Evolutionary conservation across 352 stramenopile species (phyloP), one percentile per base, ranked within the genome.

Genomic region (Pythium sp.): DNA sequence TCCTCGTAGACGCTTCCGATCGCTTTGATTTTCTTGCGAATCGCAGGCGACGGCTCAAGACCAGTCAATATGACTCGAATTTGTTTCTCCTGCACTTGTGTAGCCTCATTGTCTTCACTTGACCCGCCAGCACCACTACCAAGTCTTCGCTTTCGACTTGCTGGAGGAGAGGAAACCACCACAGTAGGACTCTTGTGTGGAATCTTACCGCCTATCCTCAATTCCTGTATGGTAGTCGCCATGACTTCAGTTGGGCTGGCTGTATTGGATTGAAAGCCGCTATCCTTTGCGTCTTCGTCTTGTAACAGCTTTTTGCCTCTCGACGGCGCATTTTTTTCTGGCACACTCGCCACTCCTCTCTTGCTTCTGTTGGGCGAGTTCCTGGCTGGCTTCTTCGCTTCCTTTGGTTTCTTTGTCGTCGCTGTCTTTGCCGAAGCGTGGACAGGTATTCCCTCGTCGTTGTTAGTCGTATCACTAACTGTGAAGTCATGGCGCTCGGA

Each of bases 1-100:
- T 83, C 70, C 68, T 88, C 79, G 58, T 87, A 82, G 28, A 46
- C 55, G 49, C 69, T 70, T 0, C 69, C 62, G 22, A 90, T 82
- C 3, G 75, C 62, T 51, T 70, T 74, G 66, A 87, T 83, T 62
- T 85, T 76, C 64, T 76, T 82, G 32, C 72, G 70, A 12, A 81
- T 69, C 24, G 69, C 63, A 1, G 74, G 70, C 0, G 81, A 80
- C 5, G 72, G 72, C 32, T 90, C 81, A 2, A 90, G 65, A 8
- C 79, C 79, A 4, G 81, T 90, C 12, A 90, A 72, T 43, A 90
- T 80, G 51, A 88, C 72, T 14, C 81, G 78, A 36, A 90, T 71
- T 5, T 28, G 61, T n/a, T 55, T 26, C 53, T 43, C 46, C 63
- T 36, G 58, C 22, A 38, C 15, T 22, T 63, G 58, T 20, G 11